Conservation (phyloP, 2,329 filamentous ascomycete species). For the Pseudonectria buxi region DNA sequence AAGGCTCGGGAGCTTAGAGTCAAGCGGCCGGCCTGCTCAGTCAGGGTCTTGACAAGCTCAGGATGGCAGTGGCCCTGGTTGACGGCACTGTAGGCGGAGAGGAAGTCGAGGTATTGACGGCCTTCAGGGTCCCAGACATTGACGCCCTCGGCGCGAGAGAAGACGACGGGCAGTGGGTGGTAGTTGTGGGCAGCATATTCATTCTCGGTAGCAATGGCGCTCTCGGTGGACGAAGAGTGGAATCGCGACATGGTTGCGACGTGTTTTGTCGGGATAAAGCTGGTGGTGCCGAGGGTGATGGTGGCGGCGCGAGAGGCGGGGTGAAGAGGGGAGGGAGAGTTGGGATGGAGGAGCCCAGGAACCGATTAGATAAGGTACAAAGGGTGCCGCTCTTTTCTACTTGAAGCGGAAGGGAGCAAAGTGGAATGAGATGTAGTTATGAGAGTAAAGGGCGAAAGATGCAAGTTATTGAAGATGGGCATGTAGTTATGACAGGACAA, state of each 20-base stretch:
- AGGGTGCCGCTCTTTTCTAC: too few relatives aligned
- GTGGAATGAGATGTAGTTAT: too few relatives aligned
- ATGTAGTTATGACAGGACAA: too few relatives aligned
- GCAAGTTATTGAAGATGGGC: too few relatives aligned
- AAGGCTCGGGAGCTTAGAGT: slow-evolving; percentile 93
- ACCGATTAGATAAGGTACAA: slow-evolving; percentile 3
- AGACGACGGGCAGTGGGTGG: slow-evolving; percentile 92
- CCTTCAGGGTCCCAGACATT: slow-evolving; percentile 97
- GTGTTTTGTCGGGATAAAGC: slow-evolving; percentile 2
- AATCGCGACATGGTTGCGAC: slow-evolving; percentile 34
- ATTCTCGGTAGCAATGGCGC: slow-evolving; percentile 75
- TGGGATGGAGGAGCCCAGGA: slow-evolving; percentile 2
- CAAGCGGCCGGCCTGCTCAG: slow-evolving; percentile 80
- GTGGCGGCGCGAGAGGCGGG: slow-evolving; percentile 40
- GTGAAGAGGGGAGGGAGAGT: slow-evolving; percentile 4
- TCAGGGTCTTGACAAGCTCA: slow-evolving; percentile 83
- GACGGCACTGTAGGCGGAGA: slow-evolving; percentile 95
- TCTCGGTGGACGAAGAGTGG: slow-evolving; percentile 72
- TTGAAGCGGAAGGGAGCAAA: too few relatives aligned
- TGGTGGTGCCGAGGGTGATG: slow-evolving; percentile 21
- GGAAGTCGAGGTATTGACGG: slow-evolving; percentile 92
- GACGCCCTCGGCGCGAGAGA: slow-evolving; percentile 75
- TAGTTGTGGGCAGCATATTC: slow-evolving; percentile 96
- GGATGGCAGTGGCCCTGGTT: slow-evolving; percentile 99
- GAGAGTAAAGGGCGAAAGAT: too few relatives aligned